Evolutionary conservation across 805 yeast genomes (phyloP), one percentile per base, ranked within the genome.

Genomic region (Pichia thaimueangensis): DNA sequence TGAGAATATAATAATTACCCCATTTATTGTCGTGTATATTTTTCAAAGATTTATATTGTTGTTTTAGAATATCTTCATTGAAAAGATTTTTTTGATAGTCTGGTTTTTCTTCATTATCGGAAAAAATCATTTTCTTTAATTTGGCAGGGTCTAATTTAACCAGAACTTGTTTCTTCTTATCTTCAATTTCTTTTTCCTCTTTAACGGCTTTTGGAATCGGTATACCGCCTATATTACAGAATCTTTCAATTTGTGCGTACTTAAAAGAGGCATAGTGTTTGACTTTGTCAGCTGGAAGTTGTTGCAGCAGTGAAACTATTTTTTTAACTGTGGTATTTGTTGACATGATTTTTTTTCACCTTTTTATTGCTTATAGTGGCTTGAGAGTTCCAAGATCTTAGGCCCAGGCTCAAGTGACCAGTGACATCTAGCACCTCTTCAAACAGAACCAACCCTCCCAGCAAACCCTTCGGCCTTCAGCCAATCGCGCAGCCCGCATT

Each of bases 201-300:
- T 54, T 66, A 52, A 57, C 70, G 31, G 54, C 60, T 56, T 59
- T 60, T 22, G 65, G 63, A 30, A 61, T 45, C 8, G 69, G 67
- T 12, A 74, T 43, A 4, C 78, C 77, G 3, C 80, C 80, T 12
- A 76, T 59, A 16, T 68, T 65, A 53, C 72, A 68, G 45, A 72
- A 76, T 57, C 82, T 65, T 46, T 73, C 73, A 30, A 82, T 63
- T 59, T 84, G 93, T 0, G 73, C 58, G 35, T 76, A 80, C 55
- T 79, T 84, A 64, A 84, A 82, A 6, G 86, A 80, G 0, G 84
- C 78, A 47, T 78, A 69, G 56, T 82, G 86, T 51, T 73, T 73
- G 39, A 85, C 69, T 47, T 80, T 72, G 52, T 84, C 93, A 45
- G 74, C 70, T 13, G 94, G 94, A 33, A 82, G 68, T 19, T 72